phyloP scores from a whole-genome alignment of 2,329 filamentous ascomycete species.

The Sporothrix euskadiensis region DNA sequence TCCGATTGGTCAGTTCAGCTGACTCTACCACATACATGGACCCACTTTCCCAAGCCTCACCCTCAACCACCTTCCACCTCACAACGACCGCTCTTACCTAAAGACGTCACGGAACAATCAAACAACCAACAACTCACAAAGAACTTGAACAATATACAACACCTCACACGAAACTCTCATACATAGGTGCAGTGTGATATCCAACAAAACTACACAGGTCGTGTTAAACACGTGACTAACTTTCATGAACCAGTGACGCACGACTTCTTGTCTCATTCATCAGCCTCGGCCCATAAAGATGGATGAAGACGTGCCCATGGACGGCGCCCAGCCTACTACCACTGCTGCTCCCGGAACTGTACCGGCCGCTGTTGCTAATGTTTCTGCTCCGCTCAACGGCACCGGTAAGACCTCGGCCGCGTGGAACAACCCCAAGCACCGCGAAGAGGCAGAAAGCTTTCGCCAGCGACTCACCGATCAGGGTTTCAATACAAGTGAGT shows the following conservation, averaged over 20 bases:
- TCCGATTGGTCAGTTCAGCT: constrained; percentile 21
- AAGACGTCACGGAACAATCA: neutral
- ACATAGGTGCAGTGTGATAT: neutral
- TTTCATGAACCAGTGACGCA: neutral
- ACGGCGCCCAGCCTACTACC: neutral
- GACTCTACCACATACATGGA: neutral
- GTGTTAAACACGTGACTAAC: neutral
- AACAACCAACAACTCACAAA: neutral
- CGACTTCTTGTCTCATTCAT: neutral
- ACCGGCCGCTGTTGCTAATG: neutral
- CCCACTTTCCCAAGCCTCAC: constrained; percentile 19
- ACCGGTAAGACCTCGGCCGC: constrained; percentile 12
- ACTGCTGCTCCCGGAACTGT: neutral
- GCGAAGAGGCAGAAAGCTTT: constrained; percentile 47
- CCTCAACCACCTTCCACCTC: neutral
- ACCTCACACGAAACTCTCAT: neutral
- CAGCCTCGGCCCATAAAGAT: neutral
- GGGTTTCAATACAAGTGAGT: constrained; percentile 49
- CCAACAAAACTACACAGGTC: neutral
- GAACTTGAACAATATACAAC: neutral
- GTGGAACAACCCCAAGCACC: constrained; percentile 41
- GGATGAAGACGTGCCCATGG: constrained; percentile 7
- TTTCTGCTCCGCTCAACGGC: neutral
- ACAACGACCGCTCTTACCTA: neutral
- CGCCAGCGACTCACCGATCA: constrained; percentile 47